Base-by-base conservation (phyloP, 805 yeast species). In the Sugiyamaella lignohabitans region DNA sequence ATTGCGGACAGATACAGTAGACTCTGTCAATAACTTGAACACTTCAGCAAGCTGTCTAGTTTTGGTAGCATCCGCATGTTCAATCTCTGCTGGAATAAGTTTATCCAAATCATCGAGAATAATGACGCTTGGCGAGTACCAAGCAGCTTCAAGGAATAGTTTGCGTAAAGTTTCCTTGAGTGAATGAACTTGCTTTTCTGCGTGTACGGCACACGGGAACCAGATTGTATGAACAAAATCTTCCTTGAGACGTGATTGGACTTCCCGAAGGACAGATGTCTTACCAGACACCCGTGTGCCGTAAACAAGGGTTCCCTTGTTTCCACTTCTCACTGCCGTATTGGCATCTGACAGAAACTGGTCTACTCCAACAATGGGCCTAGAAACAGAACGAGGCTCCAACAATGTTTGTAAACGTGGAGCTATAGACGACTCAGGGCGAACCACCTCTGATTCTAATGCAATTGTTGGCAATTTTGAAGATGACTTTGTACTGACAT, bases 281-380 rank as follows among this genome's bases (percentile, higher is more conserved):
- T 91, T 91, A 0, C 98, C 98, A 51, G 87, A 75, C 0, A 96
- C 97, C 1, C 85, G 69, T 19, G 80, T 65, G 0, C 97, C 98
- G 54, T 79, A 74, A 0, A 89, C 57, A 45, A 87, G 65, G 0
- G 79, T 67, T 1, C 91, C 86, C 5, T 72, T 60, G 43, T 70
- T 72, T 4, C 74, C 75, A 36, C 72, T 62, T 4, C 68, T 57
- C 2, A 80, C 55, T 0, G 72, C 59, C 5, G 69, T 69, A 4
- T 64, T 53, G 8, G 79, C 55, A 3, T 67, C 64, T 0, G 60
- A 63, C 8, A 81, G 54, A 4, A 70, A 56, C 2, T 63, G 56
- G 23, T 79, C 81, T 39, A 80, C 69, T 0, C 93, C 95, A 36
- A 84, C 76, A 3, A 79, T 73, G 1, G 58, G 55, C 4, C 54